Evolutionary conservation across 2,329 filamentous ascomycete species (phyloP), one percentile per base, ranked within the genome.

Genomic region (Alternaria tenuissima): DNA sequence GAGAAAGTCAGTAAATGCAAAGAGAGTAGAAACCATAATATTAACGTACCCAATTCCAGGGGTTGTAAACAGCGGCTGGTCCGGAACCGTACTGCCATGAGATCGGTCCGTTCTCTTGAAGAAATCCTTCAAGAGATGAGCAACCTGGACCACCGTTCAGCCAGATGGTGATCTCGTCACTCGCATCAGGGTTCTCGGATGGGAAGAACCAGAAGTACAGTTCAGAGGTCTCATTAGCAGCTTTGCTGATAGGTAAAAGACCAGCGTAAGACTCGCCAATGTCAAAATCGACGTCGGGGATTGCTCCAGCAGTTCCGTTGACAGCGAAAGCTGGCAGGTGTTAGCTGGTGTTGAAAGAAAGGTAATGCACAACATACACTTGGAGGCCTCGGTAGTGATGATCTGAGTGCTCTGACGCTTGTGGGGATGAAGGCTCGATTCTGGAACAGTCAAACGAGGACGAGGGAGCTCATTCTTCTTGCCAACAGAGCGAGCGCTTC

Each of bases 141-240:
- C 82, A 84, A 1, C 82, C 82, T 3, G 82, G 82, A 4, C 82
- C 72, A 44, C 60, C 55, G 44, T 79, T 81, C 34, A 81, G 59
- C 83, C 83, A 85, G 60, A 85, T 83, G 0, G 80, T 81, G 42
- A 86, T 81, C 64, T 86, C 84, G 26, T 86, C 80, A 1, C 67
- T 62, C 0, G 82, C 82, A 52, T 78, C 72, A 14, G 79, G 77
- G 61, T 85, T 85, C n/a, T 70, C 72, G 0, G 83, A 83, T 4
- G 84, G 84, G 63, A 85, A 85, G 73, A 84, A 86, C 84, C 84
- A 86, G 71, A 86, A 86, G 75, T 81, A 86, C n/a, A 85, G 72
- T 64, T 81, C 71, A 16, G 79, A 77, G 36, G 83, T 80, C 57
- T 75, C 75, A 60, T 85, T 82, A 9, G 78, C 75, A 55, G 75